Percentiles rank a stretch among this genome's conserved stretches.
These are phyloP conservation scores for Coleophoma crateriformis DNA, from an alignment of 2,329 filamentous ascomycete species.

Conservation along the genomic window DNA sequence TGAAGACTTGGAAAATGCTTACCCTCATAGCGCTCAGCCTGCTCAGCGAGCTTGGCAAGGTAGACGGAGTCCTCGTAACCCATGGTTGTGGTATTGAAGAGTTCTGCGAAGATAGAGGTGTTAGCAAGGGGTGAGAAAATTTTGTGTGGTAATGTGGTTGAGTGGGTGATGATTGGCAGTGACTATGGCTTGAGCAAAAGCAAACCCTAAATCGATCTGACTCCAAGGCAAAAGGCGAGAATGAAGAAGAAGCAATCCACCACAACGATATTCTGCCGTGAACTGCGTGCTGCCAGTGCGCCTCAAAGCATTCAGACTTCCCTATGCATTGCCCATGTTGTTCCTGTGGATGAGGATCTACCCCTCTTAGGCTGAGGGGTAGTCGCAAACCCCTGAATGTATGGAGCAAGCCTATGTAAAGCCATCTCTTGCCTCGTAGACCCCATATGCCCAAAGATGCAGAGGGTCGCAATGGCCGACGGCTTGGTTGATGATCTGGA, in stretches of 20 bases:
- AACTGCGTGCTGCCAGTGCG: too few relatives aligned
- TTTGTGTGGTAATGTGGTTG: not conserved
- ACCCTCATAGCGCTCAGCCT: slow-evolving; percentile 99
- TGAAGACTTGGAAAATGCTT: slow-evolving; percentile 28
- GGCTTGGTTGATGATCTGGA: too few relatives aligned
- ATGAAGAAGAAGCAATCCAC: too few relatives aligned
- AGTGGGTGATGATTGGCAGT: not conserved
- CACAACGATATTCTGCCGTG: too few relatives aligned
- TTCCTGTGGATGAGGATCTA: slow-evolving; percentile 9
- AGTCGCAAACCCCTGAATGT: slow-evolving; percentile 9
- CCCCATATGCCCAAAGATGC: too few relatives aligned
- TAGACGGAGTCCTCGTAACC: slow-evolving; percentile 99
- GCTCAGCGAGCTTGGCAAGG: slow-evolving; percentile 99
- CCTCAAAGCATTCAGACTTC: too few relatives aligned
- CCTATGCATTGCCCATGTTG: not conserved
- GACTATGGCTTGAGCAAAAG: too few relatives aligned
- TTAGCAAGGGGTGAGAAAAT: not conserved
- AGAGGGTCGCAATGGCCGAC: slow-evolving; percentile 1
- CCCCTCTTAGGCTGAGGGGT: slow-evolving; percentile 22
- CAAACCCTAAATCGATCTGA: too few relatives aligned
- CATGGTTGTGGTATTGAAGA: slow-evolving; percentile 60
- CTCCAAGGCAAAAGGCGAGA: too few relatives aligned
- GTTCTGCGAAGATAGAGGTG: not conserved
- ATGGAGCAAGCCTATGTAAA: not conserved
- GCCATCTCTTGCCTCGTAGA: not conserved